Evolutionary conservation across 2,329 filamentous ascomycete species (phyloP).

Genomic region (Juglanconis oblonga): DNA sequence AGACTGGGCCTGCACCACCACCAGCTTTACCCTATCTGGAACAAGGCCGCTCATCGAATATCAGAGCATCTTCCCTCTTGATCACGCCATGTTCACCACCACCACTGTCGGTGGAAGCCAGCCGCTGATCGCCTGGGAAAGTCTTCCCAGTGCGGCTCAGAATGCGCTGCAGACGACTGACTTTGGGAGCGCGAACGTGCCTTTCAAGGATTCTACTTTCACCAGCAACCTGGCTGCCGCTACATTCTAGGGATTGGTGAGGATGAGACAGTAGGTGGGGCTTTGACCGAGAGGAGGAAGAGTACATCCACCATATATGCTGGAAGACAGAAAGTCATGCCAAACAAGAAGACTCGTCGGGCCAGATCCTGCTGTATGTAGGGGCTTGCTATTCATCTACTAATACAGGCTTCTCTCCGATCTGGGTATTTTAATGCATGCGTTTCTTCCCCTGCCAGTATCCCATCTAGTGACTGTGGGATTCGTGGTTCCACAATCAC

Average conservation of each 20-base stretch:
- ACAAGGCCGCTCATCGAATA: constrained; percentile 31
- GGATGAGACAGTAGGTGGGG: no score
- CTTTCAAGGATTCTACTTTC: constrained; percentile 14
- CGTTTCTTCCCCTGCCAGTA: no score
- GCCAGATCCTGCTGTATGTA: no score
- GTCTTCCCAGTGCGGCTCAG: constrained; percentile 30
- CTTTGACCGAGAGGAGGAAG: no score
- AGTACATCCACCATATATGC: no score
- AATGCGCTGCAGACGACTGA: constrained; percentile 34
- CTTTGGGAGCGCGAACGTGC: constrained; percentile 30
- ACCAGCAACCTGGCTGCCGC: constrained; percentile 6
- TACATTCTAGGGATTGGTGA: not conserved
- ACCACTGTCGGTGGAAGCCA: constrained; percentile 32
- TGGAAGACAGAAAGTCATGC: no score
- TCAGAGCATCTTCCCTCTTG: constrained; percentile 27
- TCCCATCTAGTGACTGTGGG: no score
- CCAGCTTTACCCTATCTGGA: constrained; percentile 15
- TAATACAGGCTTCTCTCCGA: no score
- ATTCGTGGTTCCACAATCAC: no score
- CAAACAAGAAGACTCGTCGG: no score
- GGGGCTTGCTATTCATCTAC: no score
- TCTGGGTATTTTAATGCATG: no score
- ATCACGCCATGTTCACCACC: constrained; percentile 37
- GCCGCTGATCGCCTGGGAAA: constrained; percentile 42
- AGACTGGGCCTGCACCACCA: constrained; percentile 23